These are phyloP conservation scores for Nelumbo lutea DNA, from an alignment of 164 flowering plant species.

Conservation along the genomic window DNA sequence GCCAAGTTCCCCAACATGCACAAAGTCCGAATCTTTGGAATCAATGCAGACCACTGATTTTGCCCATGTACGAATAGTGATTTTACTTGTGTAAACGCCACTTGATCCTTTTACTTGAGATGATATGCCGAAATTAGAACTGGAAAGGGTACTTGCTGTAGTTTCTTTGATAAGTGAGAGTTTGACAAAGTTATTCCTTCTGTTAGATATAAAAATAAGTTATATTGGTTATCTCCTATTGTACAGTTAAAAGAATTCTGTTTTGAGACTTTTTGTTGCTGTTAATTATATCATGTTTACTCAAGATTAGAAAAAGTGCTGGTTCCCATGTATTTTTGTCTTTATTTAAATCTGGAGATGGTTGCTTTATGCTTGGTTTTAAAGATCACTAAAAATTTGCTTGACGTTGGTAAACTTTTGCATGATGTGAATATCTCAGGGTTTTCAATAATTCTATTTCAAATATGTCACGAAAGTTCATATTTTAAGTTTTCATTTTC, in stretches of 20 bases:
- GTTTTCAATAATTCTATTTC: too few relatives aligned
- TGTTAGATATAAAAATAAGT: not conserved
- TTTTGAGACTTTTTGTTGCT: not conserved
- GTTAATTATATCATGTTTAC: not conserved
- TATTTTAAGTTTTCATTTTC: too few relatives aligned
- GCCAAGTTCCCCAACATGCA: conserved; percentile 90
- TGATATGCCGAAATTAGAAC: conserved; percentile 1
- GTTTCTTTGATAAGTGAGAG: not conserved
- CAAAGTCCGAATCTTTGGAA: conserved; percentile 54
- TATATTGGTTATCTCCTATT: not conserved
- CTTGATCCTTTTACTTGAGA: not conserved
- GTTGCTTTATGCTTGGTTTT: too few relatives aligned
- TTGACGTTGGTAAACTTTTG: too few relatives aligned
- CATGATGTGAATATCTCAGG: too few relatives aligned
- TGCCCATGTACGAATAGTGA: not conserved
- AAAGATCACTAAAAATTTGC: too few relatives aligned
- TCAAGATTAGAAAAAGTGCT: too few relatives aligned
- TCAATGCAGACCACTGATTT: conserved; percentile 19
- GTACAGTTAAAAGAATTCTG: not conserved
- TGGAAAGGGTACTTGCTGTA: conserved; percentile 6
- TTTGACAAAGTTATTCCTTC: not conserved
- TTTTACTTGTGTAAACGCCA: conserved; percentile 8
- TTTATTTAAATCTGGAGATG: too few relatives aligned
- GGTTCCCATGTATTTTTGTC: too few relatives aligned
- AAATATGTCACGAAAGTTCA: too few relatives aligned